Conservation (phyloP, 225 moss, liverwort and hornwort genomes). For the Thuidium tamariscinum region DNA sequence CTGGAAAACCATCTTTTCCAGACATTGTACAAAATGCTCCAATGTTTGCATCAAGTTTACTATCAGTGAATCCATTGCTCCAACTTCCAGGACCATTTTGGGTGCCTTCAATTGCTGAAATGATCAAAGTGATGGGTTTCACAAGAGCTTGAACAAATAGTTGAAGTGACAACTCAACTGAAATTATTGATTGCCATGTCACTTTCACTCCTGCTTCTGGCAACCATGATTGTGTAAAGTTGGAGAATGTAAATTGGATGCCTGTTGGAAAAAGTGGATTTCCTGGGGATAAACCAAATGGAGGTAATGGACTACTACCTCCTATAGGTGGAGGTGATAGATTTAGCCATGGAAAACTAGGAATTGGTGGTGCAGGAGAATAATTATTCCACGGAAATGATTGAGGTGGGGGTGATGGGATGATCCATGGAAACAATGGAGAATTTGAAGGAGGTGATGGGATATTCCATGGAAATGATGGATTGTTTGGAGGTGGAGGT, state of each 20-base stretch:
- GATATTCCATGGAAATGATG: not conserved
- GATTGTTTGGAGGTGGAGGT: not conserved
- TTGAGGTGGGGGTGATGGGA: not conserved
- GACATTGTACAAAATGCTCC: conserved; percentile 17
- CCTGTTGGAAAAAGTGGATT: conserved; percentile 4
- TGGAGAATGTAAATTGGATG: conserved; percentile 36
- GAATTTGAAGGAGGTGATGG: not conserved
- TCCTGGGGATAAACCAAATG: not conserved
- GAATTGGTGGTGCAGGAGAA: not conserved
- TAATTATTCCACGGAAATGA: not conserved
- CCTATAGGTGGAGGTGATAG: not conserved
- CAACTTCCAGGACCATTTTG: not conserved
- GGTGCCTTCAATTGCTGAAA: not conserved
- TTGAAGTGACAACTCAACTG: conserved; percentile 10
- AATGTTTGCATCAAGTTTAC: conserved; percentile 1
- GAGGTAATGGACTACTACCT: not conserved
- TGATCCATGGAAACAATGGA: not conserved
- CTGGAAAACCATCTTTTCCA: conserved; percentile 10
- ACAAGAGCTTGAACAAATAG: conserved; percentile 8
- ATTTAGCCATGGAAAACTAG: not conserved
- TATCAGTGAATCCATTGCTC: not conserved
- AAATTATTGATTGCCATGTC: not conserved
- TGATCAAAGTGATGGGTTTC: conserved; percentile 22
- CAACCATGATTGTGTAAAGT: conserved; percentile 13
- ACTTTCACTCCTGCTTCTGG: conserved; percentile 21